These are phyloP conservation scores for Fusarium musae DNA, from an alignment of 2,329 filamentous ascomycete genomes.

Conservation along the genomic window DNA sequence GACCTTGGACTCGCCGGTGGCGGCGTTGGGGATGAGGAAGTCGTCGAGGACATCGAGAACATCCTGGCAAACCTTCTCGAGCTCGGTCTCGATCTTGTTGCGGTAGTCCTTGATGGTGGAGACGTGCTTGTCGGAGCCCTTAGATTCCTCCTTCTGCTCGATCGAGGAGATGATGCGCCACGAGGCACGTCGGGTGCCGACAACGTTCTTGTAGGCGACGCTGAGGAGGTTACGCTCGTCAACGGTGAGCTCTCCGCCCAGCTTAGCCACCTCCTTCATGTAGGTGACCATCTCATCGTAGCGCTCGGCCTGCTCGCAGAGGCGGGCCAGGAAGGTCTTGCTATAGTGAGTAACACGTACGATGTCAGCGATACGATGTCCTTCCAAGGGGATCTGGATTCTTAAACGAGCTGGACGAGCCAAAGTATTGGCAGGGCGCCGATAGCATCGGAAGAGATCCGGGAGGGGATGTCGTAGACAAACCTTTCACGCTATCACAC, in stretches of 20 bases:
- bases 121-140: slow-evolving; percentile 96
- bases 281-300: slow-evolving; percentile 99
- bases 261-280: slow-evolving; percentile 99
- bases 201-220: slow-evolving; percentile 99
- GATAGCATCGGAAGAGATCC: slow-evolving; percentile 23
- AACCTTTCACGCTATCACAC: slow-evolving; percentile 75
- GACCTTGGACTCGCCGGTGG: slow-evolving; percentile 98
- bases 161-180: slow-evolving; percentile 99
- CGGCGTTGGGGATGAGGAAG: slow-evolving; percentile 92
- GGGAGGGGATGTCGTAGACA: slow-evolving; percentile 45
- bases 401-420: slow-evolving; percentile 29
- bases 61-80: slow-evolving; percentile 98
- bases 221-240: slow-evolving; percentile 99
- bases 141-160: slow-evolving; percentile 99
- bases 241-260: slow-evolving; percentile 82
- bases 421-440: slow-evolving; percentile 26
- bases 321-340: slow-evolving; percentile 99
- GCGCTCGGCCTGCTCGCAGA: slow-evolving; percentile 99
- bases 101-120: slow-evolving; percentile 95
- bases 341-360: slow-evolving; percentile 59
- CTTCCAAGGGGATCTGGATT: slow-evolving; percentile 33
- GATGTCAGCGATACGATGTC: slow-evolving; percentile 43
- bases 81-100: slow-evolving; percentile 96
- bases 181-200: slow-evolving; percentile 96
- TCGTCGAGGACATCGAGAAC: slow-evolving; percentile 95